phyloP scores from a whole-genome alignment of 202 grass and related monocot species.

The Bolboschoenoplectus hybrid region DNA sequence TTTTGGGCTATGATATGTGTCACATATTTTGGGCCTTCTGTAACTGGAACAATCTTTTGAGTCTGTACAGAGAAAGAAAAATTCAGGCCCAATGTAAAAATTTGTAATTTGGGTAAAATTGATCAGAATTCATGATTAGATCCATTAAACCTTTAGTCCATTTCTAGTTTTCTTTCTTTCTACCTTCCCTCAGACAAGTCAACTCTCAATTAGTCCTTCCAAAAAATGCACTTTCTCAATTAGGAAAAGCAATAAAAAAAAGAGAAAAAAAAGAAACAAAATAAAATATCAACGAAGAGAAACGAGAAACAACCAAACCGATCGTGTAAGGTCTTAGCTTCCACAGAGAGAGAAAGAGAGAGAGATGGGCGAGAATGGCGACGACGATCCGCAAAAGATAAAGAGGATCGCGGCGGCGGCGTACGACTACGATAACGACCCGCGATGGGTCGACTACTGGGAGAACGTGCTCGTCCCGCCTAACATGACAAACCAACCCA shows the following conservation, averaged over 20 bases:
- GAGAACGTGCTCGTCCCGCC: conserved; percentile 53
- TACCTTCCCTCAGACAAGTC: not conserved
- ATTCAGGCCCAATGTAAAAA: not conserved
- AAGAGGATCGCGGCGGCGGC: conserved; percentile 49
- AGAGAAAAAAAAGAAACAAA: not conserved
- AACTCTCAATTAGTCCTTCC: not conserved
- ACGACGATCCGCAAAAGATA: conserved; percentile 48
- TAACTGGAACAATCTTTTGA: not conserved
- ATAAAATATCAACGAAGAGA: conserved; percentile 4
- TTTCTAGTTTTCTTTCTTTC: not conserved
- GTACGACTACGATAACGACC: conserved; percentile 63
- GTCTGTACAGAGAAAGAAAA: not conserved
- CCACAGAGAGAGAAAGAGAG: not conserved
- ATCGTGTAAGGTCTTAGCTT: conserved; percentile 36
- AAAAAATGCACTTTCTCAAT: not conserved
- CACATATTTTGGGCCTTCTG: not conserved
- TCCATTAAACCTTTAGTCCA: not conserved
- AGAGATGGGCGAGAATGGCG: conserved; percentile 26
- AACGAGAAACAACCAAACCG: conserved; percentile 19
- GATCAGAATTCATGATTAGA: not conserved
- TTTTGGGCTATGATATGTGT: not conserved
- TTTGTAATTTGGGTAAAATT: not conserved
- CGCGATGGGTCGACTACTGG: conserved; percentile 57
- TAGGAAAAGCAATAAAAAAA: not conserved
- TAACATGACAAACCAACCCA: conserved; percentile 48